A percentile compares a stretch with the other conserved stretches of the same genome.
phyloP scores from a whole-genome alignment of 345 rosid species.

The Hypericum androsaemum region DNA sequence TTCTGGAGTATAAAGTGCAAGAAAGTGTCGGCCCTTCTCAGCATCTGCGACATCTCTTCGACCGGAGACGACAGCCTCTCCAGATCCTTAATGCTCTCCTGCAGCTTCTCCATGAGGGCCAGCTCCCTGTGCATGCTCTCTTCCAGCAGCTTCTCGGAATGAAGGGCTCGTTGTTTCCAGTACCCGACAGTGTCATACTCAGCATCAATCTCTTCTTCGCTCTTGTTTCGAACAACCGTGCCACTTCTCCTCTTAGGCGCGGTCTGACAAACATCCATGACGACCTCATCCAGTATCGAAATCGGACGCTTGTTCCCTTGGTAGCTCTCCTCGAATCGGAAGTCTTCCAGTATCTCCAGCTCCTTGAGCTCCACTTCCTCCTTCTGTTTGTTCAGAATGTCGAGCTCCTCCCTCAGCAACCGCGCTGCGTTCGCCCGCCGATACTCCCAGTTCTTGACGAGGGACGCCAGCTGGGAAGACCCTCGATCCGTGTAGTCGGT shows the following conservation, averaged over 20 bases:
- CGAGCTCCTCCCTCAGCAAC: conserved; percentile 73
- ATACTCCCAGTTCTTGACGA: conserved; percentile 82
- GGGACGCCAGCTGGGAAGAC: conserved; percentile 69
- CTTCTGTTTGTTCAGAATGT: conserved; percentile 60
- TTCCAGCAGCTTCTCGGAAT: conserved; percentile 59
- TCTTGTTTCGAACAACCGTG: conserved; percentile 39
- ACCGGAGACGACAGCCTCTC: conserved; percentile 71
- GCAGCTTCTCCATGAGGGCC: conserved; percentile 48
- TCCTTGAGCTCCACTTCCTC: conserved; percentile 78
- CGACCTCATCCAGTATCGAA: conserved; percentile 45
- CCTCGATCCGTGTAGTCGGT: conserved; percentile 58
- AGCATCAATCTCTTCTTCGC: conserved; percentile 52
- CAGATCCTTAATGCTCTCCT: conserved; percentile 52
- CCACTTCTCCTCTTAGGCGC: conserved; percentile 45
- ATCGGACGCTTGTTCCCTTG: conserved; percentile 51
- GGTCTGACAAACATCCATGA: conserved; percentile 35
- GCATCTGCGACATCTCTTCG: conserved; percentile 75
- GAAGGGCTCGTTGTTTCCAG: conserved; percentile 64
- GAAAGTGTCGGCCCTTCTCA: conserved; percentile 84
- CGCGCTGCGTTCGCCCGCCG: conserved; percentile 68
- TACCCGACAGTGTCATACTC: conserved; percentile 64
- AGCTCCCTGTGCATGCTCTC: conserved; percentile 71
- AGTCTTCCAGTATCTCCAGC: conserved; percentile 75
- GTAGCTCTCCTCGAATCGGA: conserved; percentile 58
- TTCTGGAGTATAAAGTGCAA: conserved; percentile 83